These are phyloP conservation scores for Cyclostephanos tholiformis DNA, from an alignment of 108 stramenopile species.

Conservation along the genomic window DNA sequence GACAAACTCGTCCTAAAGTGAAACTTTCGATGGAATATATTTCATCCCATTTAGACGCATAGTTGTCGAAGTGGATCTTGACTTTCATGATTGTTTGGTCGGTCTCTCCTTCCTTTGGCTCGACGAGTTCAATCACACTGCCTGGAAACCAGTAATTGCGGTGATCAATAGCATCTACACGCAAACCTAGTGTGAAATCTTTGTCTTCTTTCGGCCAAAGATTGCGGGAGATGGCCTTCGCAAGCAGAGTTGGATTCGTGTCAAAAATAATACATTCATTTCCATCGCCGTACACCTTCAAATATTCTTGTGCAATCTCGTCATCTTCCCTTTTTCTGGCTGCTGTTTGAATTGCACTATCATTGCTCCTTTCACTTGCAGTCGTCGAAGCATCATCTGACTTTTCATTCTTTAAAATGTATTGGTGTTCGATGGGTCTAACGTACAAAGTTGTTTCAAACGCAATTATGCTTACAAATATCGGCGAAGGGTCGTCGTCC, in stretches of 20 bases:
- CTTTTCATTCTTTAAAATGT: not conserved
- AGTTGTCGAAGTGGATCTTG: conserved; percentile 93
- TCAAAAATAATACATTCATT: conserved; percentile 79
- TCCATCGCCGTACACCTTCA: conserved; percentile 69
- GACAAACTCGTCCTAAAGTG: conserved; percentile 66
- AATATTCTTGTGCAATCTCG: conserved; percentile 43
- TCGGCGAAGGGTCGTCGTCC: conserved; percentile 55
- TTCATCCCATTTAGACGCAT: conserved; percentile 93
- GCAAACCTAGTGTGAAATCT: conserved; percentile 80
- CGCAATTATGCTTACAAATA: conserved; percentile 61
- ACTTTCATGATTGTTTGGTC: conserved; percentile 54
- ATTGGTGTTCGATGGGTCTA: conserved; percentile 41
- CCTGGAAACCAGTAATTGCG: conserved; percentile 89
- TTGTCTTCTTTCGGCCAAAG: conserved; percentile 72
- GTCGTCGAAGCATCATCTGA: conserved; percentile 31
- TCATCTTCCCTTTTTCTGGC: conserved; percentile 23
- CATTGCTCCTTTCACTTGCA: conserved; percentile 42
- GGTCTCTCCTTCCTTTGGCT: conserved; percentile 25
- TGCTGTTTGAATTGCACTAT: conserved; percentile 28
- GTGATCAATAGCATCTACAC: conserved; percentile 95
- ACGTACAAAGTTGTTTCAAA: conserved; percentile 74
- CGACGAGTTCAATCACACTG: conserved; percentile 81
- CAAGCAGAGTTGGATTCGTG: conserved; percentile 64
- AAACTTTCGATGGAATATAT: conserved; percentile 81
- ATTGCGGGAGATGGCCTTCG: conserved; percentile 79